Base-by-base conservation (phyloP, 345 rosid species). In the Lepidium didymum region DNA sequence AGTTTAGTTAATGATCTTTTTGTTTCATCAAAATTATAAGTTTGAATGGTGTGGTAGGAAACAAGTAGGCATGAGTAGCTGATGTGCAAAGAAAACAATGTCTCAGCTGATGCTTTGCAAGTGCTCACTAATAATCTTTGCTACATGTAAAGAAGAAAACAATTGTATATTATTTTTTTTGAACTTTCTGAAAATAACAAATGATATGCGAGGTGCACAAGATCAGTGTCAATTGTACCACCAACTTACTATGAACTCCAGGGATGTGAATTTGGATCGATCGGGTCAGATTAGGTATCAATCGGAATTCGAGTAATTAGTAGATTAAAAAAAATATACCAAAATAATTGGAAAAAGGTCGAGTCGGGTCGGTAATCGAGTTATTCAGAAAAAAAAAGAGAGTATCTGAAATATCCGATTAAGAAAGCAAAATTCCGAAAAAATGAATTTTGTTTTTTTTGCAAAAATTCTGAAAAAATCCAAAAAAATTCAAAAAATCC, bases 21-120 rank as follows among this genome's bases (percentile, higher is more conserved):
- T 11, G 14, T 57, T 27, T 13, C 42, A 3, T n/a, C 49, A 35
- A 44, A 15, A 3, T 10, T 60, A 33, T 10, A 61, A 49, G 36
- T 45, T 23, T 54, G 15, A 13, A 10, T 74, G 45, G 19, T 57
- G n/a, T n/a, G n/a, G 6, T n/a, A 89, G 98, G 98, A 96, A 42
- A 92, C 95, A 3, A 87, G 92, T 18, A 73, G 83, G 46, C 93
- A 96, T 0, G 59, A 87, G 36, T 92, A 92, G 47, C 96, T n/a
- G n/a, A 90, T 57, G 96, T 89, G 7, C 60, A 96, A 92, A 52
- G 96, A 90, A 58, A 90, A 92, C 57, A 0, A 5, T 0, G 87
- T 89, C 70, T 38, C 47, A 8, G 91, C 98, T 0, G 89, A 92
- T 77, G 59, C 1, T 0, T 43, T 91, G 67, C 97, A 88, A 62